Evolutionary conservation across 1,284 basidiomycete genomes (phyloP).

Genomic region (Chiua sp.): DNA sequence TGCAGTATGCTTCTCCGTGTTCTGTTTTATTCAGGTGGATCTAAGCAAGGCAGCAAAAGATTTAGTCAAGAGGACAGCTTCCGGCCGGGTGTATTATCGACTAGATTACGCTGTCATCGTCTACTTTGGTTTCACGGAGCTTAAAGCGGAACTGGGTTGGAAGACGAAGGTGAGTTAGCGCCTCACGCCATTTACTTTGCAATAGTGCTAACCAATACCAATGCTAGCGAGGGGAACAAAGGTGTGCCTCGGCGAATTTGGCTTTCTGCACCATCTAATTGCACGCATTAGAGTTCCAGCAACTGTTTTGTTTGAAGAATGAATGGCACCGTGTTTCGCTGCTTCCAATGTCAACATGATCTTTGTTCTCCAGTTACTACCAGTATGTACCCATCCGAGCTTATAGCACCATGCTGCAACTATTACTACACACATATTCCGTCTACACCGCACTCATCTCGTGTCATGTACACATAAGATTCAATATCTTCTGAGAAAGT

Average conservation of each 20-base stretch:
- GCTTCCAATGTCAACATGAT: too few species aligned
- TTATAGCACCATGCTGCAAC: too few species aligned
- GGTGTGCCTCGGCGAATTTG: neutral
- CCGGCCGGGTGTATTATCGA: slow-evolving; percentile 3
- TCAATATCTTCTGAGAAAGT: too few species aligned
- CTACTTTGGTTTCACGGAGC: slow-evolving; percentile 3
- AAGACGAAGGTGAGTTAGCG: slow-evolving; percentile 1
- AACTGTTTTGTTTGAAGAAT: neutral
- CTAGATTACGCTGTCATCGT: slow-evolving; percentile 19
- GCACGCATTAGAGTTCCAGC: slow-evolving; percentile 1
- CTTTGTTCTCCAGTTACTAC: too few species aligned
- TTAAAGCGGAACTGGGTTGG: slow-evolving; percentile 10
- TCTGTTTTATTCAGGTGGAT: slow-evolving; percentile 4
- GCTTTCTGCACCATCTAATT: neutral
- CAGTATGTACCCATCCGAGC: too few species aligned
- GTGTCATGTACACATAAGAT: too few species aligned
- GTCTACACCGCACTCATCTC: too few species aligned
- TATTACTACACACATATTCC: too few species aligned
- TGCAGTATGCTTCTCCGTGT: slow-evolving; percentile 1
- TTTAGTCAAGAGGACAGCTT: neutral
- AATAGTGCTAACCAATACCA: neutral
- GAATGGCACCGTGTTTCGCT: too few species aligned
- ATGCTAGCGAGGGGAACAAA: slow-evolving; percentile 1
- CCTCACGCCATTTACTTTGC: neutral
- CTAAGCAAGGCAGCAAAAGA: slow-evolving; percentile 4